Conservation (phyloP, 2,329 filamentous ascomycete genomes). For the Talaromyces sp. region DNA sequence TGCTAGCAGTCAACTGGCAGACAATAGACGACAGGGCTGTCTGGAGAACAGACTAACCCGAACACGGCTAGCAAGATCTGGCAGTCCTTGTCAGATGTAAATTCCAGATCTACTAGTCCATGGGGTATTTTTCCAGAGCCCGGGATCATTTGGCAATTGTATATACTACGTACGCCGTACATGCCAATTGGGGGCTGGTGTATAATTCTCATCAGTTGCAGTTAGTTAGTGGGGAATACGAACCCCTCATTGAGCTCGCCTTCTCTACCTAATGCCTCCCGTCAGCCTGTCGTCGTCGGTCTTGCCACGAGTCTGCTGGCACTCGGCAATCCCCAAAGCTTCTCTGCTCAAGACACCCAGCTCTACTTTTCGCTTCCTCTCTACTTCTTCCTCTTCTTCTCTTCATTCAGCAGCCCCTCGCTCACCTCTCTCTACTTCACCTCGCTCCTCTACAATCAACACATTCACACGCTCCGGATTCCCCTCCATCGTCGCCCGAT, state of each 20-base stretch:
- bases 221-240: slow-evolving; percentile 9
- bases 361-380: not conserved
- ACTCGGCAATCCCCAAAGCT: slow-evolving; percentile 13
- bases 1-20: not conserved
- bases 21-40: not conserved
- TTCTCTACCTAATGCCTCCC: slow-evolving; percentile 3
- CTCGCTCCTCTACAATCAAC: slow-evolving; percentile 22
- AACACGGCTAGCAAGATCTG: slow-evolving; percentile 8
- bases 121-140: not conserved
- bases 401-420: slow-evolving; percentile 4
- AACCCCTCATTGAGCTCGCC: slow-evolving; percentile 5
- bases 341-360: slow-evolving; percentile 1
- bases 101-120: not conserved
- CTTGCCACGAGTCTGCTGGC: slow-evolving; percentile 15
- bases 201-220: not conserved
- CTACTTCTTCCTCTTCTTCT: not conserved
- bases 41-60: not conserved
- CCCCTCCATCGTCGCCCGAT: slow-evolving; percentile 26
- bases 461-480: slow-evolving; percentile 17
- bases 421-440: slow-evolving; percentile 16
- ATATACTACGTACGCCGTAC: not conserved
- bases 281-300: slow-evolving; percentile 15
- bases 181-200: not conserved
- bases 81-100: not conserved
- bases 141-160: not conserved